Evolutionary conservation across 805 yeast genomes (phyloP).

Genomic region (Barnettozyma salicaria): DNA sequence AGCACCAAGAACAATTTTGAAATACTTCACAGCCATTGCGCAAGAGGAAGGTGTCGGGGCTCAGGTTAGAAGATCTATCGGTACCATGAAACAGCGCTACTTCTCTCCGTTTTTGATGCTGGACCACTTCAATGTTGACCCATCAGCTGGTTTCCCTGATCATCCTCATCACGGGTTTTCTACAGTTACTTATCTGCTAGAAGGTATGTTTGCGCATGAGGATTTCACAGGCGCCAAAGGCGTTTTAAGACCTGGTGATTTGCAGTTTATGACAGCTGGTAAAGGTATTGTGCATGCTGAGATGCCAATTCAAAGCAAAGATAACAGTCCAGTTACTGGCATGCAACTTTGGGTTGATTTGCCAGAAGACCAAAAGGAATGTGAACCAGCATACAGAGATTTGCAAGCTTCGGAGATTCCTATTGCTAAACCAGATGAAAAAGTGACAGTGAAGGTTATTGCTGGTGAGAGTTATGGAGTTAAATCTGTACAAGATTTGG

Average conservation of each 20-base stretch:
- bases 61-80: conserved; percentile 73
- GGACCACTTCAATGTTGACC: conserved; percentile 65
- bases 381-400: conserved; percentile 74
- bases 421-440: conserved; percentile 55
- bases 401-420: conserved; percentile 68
- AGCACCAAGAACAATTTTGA: conserved; percentile 41
- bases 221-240: conserved; percentile 87
- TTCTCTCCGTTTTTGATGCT: conserved; percentile 79
- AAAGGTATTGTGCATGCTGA: conserved; percentile 82
- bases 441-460: conserved; percentile 62
- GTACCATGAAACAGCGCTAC: conserved; percentile 58
- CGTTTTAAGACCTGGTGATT: conserved; percentile 69
- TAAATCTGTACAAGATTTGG: conserved; percentile 66
- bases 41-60: conserved; percentile 91
- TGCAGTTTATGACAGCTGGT: conserved; percentile 94
- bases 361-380: conserved; percentile 56
- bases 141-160: conserved; percentile 73
- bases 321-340: conserved; percentile 51
- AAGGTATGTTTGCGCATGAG: conserved; percentile 71
- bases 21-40: conserved; percentile 52
- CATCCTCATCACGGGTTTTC: conserved; percentile 84
- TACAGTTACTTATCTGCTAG: conserved; percentile 62
- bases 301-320: conserved; percentile 60
- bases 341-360: conserved; percentile 87
- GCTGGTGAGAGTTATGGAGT: conserved; percentile 74